Evolutionary conservation across 2,329 filamentous ascomycete genomes (phyloP).

Genomic region (Penicillium occitanis): DNA sequence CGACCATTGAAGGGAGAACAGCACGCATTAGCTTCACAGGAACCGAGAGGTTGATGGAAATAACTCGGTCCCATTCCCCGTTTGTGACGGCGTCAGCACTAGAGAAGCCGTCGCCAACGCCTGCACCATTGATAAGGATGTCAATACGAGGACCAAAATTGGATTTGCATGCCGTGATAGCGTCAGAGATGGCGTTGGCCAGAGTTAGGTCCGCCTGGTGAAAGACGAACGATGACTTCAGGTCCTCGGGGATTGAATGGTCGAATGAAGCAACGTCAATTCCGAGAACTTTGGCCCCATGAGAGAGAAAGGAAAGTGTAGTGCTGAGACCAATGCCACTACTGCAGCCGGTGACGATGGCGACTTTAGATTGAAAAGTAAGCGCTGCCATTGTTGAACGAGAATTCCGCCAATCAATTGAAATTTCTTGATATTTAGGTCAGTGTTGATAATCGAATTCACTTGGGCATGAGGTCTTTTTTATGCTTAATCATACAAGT

Average conservation of each 20-base stretch:
- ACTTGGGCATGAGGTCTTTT: no score
- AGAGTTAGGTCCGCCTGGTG: background rate
- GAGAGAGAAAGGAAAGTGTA: background rate
- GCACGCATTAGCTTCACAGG: slow-evolving; percentile 49
- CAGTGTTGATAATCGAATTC: no score
- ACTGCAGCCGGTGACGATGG: background rate
- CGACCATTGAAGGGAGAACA: slow-evolving; percentile 32
- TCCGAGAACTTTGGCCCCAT: background rate
- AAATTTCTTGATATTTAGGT: no score
- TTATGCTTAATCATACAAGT: no score
- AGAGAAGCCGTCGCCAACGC: slow-evolving; percentile 42
- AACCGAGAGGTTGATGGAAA: slow-evolving; percentile 46
- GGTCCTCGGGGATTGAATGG: background rate
- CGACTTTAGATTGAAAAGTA: no score
- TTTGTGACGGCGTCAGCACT: slow-evolving; percentile 33
- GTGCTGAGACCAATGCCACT: background rate
- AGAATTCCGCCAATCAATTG: no score
- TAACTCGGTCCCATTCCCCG: slow-evolving; percentile 42
- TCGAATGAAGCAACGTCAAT: background rate
- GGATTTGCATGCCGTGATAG: background rate
- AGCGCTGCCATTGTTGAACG: no score
- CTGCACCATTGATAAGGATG: slow-evolving; percentile 49
- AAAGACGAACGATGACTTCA: background rate
- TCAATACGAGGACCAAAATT: slow-evolving; percentile 31
- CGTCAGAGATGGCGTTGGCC: background rate